Conservation (phyloP, 441 rosid species). For the Dalechampia spathulata region DNA sequence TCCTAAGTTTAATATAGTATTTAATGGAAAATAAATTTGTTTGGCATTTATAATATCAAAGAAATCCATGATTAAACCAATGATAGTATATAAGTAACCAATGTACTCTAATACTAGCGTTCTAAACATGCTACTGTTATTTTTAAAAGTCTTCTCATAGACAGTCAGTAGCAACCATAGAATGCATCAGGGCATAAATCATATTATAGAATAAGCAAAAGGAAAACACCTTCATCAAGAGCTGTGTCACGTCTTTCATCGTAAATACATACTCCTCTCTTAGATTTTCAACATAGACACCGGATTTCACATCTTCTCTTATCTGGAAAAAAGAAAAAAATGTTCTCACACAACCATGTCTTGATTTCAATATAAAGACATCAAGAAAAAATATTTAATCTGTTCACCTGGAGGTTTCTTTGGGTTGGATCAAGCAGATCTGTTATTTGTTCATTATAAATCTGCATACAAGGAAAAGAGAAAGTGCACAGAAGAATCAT, state of each 20-base stretch:
- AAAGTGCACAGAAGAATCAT: constrained; percentile 11
- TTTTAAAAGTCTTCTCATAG: not conserved
- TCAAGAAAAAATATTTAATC: constrained; percentile 13
- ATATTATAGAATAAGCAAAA: constrained; percentile 3
- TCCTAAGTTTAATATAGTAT: too few species aligned
- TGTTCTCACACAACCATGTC: constrained; percentile 6
- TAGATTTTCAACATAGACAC: constrained; percentile 90
- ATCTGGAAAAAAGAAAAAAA: constrained; percentile 40
- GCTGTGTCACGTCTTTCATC: constrained; percentile 78
- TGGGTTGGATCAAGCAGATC: constrained; percentile 93
- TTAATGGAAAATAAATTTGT: too few species aligned
- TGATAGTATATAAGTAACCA: not conserved
- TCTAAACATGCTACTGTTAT: not conserved
- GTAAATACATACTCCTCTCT: constrained; percentile 72
- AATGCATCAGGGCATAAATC: not conserved
- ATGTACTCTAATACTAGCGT: not conserved
- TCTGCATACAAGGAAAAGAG: constrained; percentile 51
- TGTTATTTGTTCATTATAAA: constrained; percentile 97
- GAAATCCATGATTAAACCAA: too few species aligned
- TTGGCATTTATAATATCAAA: too few species aligned
- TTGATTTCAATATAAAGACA: not conserved
- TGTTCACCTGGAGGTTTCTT: constrained; percentile 72
- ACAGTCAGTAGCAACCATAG: not conserved
- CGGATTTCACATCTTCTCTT: constrained; percentile 93
- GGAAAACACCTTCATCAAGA: constrained; percentile 63